A percentile compares a stretch with the other conserved stretches of the same genome.
Conservation (phyloP, 2,329 filamentous ascomycete genomes). For the Cytospora chrysosperma region DNA sequence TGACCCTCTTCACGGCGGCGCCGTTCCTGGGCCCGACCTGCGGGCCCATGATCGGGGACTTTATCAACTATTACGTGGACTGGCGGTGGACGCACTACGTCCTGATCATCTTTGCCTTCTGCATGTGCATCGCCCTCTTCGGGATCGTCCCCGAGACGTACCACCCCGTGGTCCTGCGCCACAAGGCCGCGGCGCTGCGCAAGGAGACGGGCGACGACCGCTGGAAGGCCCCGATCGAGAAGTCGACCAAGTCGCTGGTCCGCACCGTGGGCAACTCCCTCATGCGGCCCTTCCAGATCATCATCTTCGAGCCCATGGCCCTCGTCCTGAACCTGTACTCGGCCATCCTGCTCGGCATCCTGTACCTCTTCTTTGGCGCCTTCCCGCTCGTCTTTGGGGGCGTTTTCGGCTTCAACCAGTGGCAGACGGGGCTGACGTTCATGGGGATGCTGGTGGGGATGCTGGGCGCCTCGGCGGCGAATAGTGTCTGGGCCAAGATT, state of each 20-base stretch:
- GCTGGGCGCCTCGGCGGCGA: conserved; percentile 58
- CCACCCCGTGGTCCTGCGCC: conserved; percentile 68
- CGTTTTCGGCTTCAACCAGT: conserved; percentile 74
- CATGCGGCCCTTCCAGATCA: conserved; percentile 72
- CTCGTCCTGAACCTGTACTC: conserved; percentile 78
- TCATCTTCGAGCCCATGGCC: conserved; percentile 82
- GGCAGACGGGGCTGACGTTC: conserved; percentile 79
- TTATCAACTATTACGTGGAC: conserved; percentile 72
- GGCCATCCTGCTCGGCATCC: conserved; percentile 79
- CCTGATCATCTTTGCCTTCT: conserved; percentile 76
- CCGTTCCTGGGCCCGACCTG: conserved; percentile 63
- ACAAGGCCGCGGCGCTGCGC: conserved; percentile 69
- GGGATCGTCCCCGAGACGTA: conserved; percentile 87
- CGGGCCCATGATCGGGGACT: conserved; percentile 68
- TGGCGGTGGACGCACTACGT: conserved; percentile 89
- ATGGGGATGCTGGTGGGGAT: conserved; percentile 69
- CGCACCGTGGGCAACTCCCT: conserved; percentile 59
- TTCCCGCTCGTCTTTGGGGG: conserved; percentile 76
- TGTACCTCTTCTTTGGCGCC: conserved; percentile 90
- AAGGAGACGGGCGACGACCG: conserved; percentile 74
- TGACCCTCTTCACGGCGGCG: conserved; percentile 74
- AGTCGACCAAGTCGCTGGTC: conserved; percentile 63
- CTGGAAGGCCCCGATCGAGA: conserved; percentile 78
- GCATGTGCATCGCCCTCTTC: conserved; percentile 62
- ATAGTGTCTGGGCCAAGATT: conserved; percentile 65